Evolutionary conservation across 2,329 filamentous ascomycete species (phyloP), one percentile per base, ranked within the genome.

Genomic region (Botrytis medusae): DNA sequence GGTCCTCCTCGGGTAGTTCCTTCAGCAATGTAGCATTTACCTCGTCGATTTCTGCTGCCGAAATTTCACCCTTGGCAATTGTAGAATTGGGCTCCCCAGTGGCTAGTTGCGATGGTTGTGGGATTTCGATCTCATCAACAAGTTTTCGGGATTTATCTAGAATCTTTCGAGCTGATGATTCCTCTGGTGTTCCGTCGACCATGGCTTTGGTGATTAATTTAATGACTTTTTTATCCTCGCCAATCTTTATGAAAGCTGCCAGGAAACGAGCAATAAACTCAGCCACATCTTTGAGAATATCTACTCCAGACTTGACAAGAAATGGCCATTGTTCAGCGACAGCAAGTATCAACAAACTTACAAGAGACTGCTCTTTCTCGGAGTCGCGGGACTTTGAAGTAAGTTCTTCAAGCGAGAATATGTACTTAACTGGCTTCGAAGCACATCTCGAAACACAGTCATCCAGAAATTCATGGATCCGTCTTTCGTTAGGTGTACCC

Each of bases 241-340:
- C 86, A 12, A 84, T 84, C n/a, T 83, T 82, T 44, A 86, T 85
- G 25, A 88, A 86, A 16, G 84, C 83, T 18, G 85, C 86, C 32
- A 93, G 82, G 75, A 90, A 88, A 29, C 83, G 82, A 4, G 87
- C 87, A 42, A 93, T 81, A 79, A 92, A 91, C 42, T 83, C 81
- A 2, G 87, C 86, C 25, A 93, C 83, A 2, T 85, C 82, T 44
- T 83, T 80, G 4, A 87, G 77, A 1, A 82, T 79, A 48, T 83
- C 83, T 9, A 84, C 84, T 2, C 84, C 84, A 8, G 85, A 84
- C 69, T 87, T 88, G 20, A 88, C 82, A 3, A 89, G 84, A 78
- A 93, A 97, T 0, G 90, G 88, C 82, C 94, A 88, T 81, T 98
- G 95, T 80, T 98, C 95, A 4, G 88, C 83, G 32, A 97, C 84